Percentiles rank a stretch among this genome's conserved stretches.
These are phyloP conservation scores for Cucurbita argyrosperma DNA, from an alignment of 306 rosid genomes.

Conservation along the genomic window DNA sequence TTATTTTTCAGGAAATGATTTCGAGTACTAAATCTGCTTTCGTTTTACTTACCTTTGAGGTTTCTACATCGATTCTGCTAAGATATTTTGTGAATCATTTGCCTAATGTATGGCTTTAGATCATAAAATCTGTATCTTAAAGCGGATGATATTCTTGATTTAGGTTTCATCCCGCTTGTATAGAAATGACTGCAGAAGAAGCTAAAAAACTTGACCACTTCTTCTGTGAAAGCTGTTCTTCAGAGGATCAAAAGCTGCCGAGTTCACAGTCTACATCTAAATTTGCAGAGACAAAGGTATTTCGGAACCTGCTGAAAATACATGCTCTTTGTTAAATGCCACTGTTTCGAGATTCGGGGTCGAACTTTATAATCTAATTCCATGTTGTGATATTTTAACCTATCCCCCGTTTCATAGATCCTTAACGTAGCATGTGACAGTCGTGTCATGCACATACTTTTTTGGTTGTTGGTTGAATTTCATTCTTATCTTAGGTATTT, in stretches of 20 bases:
- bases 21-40: neutral
- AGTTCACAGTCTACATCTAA: constrained; percentile 56
- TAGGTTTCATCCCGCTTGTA: constrained; percentile 99
- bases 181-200: constrained; percentile 94
- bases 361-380: neutral
- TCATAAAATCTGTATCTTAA: neutral
- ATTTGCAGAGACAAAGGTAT: constrained; percentile 74
- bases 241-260: constrained; percentile 85
- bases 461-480: neutral
- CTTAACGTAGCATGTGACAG: neutral
- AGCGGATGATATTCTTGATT: constrained; percentile 18
- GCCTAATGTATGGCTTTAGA: neutral
- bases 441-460: neutral
- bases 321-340: neutral
- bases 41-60: neutral
- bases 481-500: neutral
- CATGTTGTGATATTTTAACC: neutral
- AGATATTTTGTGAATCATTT: neutral
- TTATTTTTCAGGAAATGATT: neutral
- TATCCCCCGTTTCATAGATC: neutral
- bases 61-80: neutral
- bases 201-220: constrained; percentile 83
- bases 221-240: constrained; percentile 81
- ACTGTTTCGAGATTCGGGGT: too few species aligned
- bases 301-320: neutral